Conservation (phyloP, 306 rosid species). For the Senna tora region DNA sequence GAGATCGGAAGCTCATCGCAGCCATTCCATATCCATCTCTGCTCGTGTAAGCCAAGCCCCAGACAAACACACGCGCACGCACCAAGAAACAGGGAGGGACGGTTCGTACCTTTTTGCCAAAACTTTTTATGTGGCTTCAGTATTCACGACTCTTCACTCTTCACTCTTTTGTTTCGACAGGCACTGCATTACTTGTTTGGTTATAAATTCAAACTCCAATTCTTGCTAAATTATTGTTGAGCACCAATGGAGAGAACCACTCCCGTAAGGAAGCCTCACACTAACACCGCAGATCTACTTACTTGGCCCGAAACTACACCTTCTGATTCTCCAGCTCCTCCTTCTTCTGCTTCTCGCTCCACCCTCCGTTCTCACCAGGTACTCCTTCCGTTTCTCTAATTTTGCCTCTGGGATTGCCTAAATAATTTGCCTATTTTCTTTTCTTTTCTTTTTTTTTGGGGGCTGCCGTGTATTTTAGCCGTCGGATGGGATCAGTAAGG, state of each 20-base stretch:
- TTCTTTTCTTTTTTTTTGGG: background rate
- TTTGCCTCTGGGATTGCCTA: background rate
- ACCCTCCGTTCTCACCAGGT: constrained; percentile 69
- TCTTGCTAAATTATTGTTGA: background rate
- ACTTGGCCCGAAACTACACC: constrained; percentile 67
- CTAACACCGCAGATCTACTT: constrained; percentile 77
- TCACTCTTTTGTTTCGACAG: background rate
- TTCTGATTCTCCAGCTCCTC: constrained; percentile 50
- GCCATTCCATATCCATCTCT: constrained; percentile 42
- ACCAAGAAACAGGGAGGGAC: constrained; percentile 40
- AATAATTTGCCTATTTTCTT: background rate
- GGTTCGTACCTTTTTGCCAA: background rate
- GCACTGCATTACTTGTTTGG: background rate
- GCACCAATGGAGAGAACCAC: constrained; percentile 59
- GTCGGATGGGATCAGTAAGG: constrained; percentile 98
- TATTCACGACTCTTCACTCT: constrained; percentile 13
- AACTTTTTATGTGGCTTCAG: background rate
- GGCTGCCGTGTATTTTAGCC: constrained; percentile 55
- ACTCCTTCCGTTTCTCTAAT: background rate
- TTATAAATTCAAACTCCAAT: background rate
- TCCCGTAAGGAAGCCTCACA: constrained; percentile 75
- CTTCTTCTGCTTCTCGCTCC: constrained; percentile 55
- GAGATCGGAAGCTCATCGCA: constrained; percentile 43
- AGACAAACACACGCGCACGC: constrained; percentile 17
- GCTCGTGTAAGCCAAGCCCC: background rate